Evolutionary conservation across 805 yeast genomes (phyloP).

Genomic region (Brettanomyces naardenensis): DNA sequence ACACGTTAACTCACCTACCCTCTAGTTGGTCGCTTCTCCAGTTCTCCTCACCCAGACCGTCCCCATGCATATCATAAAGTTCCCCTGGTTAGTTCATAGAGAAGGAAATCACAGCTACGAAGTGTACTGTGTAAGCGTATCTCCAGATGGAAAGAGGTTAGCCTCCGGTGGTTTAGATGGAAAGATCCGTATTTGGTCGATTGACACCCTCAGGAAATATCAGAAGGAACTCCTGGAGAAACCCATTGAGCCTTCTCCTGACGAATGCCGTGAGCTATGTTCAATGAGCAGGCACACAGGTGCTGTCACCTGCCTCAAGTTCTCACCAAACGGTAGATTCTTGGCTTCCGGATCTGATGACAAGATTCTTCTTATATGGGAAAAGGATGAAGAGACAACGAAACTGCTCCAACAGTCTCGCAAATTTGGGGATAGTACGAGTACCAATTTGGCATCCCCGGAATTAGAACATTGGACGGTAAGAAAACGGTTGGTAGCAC

Average conservation of each 20-base stretch:
- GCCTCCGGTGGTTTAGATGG: conserved; percentile 97
- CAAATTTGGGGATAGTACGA: conserved; percentile 7
- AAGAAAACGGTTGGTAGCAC: conserved; percentile 86
- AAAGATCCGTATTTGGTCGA: conserved; percentile 83
- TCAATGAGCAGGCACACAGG: conserved; percentile 96
- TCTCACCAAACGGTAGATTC: conserved; percentile 87
- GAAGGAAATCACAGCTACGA: conserved; percentile 80
- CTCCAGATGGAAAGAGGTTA: conserved; percentile 72
- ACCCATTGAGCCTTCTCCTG: conserved; percentile 4
- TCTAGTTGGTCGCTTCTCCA: too few species aligned
- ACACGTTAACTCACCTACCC: too few species aligned
- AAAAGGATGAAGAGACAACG: conserved; percentile 68
- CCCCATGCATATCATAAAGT: conserved; percentile 61
- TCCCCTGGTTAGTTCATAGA: conserved; percentile 64
- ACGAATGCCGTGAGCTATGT: conserved; percentile 55
- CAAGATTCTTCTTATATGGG: conserved; percentile 87
- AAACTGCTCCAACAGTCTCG: conserved; percentile 26
- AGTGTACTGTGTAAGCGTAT: conserved; percentile 74
- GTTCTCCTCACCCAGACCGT: too few species aligned
- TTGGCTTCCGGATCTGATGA: conserved; percentile 96
- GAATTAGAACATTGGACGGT: conserved; percentile 95
- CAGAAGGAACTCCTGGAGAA: conserved; percentile 16
- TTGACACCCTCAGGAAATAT: conserved; percentile 43
- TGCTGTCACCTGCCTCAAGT: conserved; percentile 88
- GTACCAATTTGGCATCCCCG: conserved; percentile 48